Base-by-base conservation (phyloP, 169 alveolate genomes). In the Theileria annulata region DNA sequence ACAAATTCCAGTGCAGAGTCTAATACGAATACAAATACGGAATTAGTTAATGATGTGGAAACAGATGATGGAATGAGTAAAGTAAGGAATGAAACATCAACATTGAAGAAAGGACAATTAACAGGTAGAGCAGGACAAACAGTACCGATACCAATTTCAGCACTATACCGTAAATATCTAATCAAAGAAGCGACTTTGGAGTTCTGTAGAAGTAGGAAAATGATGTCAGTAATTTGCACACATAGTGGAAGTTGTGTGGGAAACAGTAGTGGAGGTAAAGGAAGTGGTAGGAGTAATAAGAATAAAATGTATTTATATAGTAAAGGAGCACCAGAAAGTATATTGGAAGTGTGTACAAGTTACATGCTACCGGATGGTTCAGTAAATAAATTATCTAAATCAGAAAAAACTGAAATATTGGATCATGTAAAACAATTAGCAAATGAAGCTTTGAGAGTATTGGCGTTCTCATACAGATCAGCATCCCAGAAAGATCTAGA, bases 251-350 rank as follows among this genome's bases (percentile, higher is more conserved):
- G 17, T 12, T 13, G 27, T 64, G 70, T 0, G 5, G 66, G 33
- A 13, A 56, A 56, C 13, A 8, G 51, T 86, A 31, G 62, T 49
- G 15, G 17, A 42, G 49, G 88, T 88, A 42, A 83, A 73, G 86
- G 72, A 81, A 66, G 87, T 68, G 59, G 51, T 42, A 59, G 48
- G 8, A 8, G 68, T 19, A 28, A 8, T 27, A 73, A 68, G 33
- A 77, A 75, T 31, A 87, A 92, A 74, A 70, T 83, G 47, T 86
- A 88, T 5, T 81, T 97, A 27, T 96, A 95, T 80, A 95, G 97
- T 56, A 98, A 98, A 92, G 99, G 99, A 9, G 99, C 99, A 10
- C 99, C 99, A 10, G 99, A 98, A 85, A 90, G 96, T 75, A 94
- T 98, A 17, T 77, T 97, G 31, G 98, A 95, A 63, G 88, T 94